Conservation (phyloP, 164 flowering plant genomes). For the Vitis amurensis region DNA sequence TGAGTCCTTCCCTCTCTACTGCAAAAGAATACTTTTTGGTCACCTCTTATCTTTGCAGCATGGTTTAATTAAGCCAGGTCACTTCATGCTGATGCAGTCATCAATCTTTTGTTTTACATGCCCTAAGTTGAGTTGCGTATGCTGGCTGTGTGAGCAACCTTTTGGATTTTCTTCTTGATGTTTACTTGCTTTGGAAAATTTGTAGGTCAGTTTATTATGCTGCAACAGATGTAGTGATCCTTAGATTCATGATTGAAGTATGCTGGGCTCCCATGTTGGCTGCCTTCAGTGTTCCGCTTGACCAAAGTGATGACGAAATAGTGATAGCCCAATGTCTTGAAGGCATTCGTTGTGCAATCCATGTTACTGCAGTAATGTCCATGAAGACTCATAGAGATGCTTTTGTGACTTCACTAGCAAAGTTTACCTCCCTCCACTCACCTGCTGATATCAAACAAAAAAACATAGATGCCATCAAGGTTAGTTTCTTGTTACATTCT, state of each 20-base stretch:
- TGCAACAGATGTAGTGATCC: slow-evolving; percentile 93
- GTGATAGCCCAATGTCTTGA: slow-evolving; percentile 77
- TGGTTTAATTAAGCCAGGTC: too few relatives aligned
- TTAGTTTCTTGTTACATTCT: slow-evolving; percentile 19
- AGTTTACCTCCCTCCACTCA: slow-evolving; percentile 96
- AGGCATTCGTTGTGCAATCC: slow-evolving; percentile 88
- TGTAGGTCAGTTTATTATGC: slow-evolving; percentile 98
- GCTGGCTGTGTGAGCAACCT: neutral
- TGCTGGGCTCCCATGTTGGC: slow-evolving; percentile 99
- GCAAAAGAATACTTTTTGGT: too few relatives aligned
- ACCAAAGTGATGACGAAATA: slow-evolving; percentile 93
- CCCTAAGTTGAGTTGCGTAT: too few relatives aligned
- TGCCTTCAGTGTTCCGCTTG: slow-evolving; percentile 99
- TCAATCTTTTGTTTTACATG: neutral
- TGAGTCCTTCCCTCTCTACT: too few relatives aligned
- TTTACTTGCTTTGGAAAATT: slow-evolving; percentile 20
- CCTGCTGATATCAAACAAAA: slow-evolving; percentile 98
- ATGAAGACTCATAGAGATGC: slow-evolving; percentile 99
- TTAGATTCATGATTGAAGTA: slow-evolving; percentile 95
- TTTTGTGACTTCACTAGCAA: slow-evolving; percentile 95
- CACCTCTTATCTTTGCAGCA: too few relatives aligned
- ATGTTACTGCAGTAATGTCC: slow-evolving; percentile 97
- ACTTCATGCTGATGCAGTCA: neutral
- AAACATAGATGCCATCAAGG: slow-evolving; percentile 94
- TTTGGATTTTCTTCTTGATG: slow-evolving; percentile 13